These are phyloP conservation scores for Curvularia verruculosa DNA, from an alignment of 2,329 filamentous ascomycete genomes.

Conservation along the genomic window DNA sequence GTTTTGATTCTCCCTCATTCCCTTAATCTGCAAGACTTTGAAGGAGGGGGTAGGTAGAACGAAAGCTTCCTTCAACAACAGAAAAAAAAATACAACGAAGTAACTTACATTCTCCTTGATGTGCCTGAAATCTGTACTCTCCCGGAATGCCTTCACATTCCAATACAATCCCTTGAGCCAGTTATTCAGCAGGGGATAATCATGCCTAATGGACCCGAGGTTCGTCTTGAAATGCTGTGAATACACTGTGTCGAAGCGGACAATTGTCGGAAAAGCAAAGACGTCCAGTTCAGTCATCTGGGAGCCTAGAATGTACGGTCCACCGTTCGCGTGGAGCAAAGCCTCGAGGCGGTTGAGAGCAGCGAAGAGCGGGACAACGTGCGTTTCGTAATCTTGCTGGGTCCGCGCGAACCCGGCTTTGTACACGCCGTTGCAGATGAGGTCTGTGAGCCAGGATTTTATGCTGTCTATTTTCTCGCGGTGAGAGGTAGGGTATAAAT, in stretches of 20 bases:
- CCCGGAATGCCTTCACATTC: slow-evolving; percentile 60
- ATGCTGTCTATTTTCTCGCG: slow-evolving; percentile 59
- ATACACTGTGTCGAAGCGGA: slow-evolving; percentile 67
- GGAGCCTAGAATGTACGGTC: slow-evolving; percentile 63
- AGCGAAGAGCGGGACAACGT: slow-evolving; percentile 62
- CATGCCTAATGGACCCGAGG: slow-evolving; percentile 64
- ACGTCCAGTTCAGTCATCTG: slow-evolving; percentile 66
- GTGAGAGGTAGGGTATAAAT: slow-evolving; percentile 61
- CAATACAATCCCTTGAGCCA: slow-evolving; percentile 67
- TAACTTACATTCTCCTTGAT: slow-evolving; percentile 67
- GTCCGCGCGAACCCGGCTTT: slow-evolving; percentile 64
- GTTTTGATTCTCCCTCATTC: not conserved
- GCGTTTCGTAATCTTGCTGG: slow-evolving; percentile 63
- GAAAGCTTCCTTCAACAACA: not conserved
- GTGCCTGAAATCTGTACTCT: slow-evolving; percentile 68
- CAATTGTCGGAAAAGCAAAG: slow-evolving; percentile 61
- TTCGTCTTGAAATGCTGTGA: slow-evolving; percentile 73
- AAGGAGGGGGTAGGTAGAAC: not conserved
- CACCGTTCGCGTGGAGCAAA: slow-evolving; percentile 53
- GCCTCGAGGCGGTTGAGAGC: slow-evolving; percentile 65
- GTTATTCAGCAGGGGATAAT: slow-evolving; percentile 66
- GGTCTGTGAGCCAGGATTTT: slow-evolving; percentile 60
- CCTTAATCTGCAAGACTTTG: not conserved
- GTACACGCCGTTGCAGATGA: slow-evolving; percentile 67
- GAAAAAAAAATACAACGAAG: not conserved